Base-by-base conservation (phyloP, 371 early-diverging fungal genomes). In the Basidiobolus meristosporus region DNA sequence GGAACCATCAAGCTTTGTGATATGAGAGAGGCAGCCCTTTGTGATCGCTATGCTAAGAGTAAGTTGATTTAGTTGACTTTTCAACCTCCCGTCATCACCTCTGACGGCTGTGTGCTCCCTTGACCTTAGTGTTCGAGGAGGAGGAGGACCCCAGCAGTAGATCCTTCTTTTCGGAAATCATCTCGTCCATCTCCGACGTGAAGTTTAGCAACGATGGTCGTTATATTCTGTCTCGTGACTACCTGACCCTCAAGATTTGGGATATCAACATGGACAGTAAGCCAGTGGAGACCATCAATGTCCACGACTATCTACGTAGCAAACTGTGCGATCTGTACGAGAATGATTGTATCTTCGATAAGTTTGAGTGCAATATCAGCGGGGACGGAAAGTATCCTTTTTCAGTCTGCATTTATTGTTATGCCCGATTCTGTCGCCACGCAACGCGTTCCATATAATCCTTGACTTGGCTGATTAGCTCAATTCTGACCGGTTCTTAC, bases 291-390 rank as follows among this genome's bases (percentile, higher is more conserved):
- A 86, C 88, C 28, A 91, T 98, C 58, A 75, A 70, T 50, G 84
- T 96, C 26, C 96, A 96, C 54, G 92, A 97, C 47, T 85, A 90
- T 44, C 60, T 97, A 31, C 72, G 82, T 49, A 75, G 71, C 54
- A 89, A 88, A 57, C 68, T 97, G 29, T 95, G 95, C 57, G 98
- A 97, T 48, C 63, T 96, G 31, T 97, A 97, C 61, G 98, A 96
- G 53, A 95, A 90, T 59, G 98, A 97, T 56, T 91, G 89, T 62
- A 95, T 97, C 52, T 97, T 97, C 66, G 98, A 97, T 67, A 96
- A 96, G 62, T 97, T 97, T 48, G 98, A 96, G 57, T 90, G 92
- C 65, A 86, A 74, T 38, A 86, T 91, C 50, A 86, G 86, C 51
- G 95, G 93, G 11, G 85, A 92, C 51, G 91, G 90, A 46, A 56